phyloP scores from a whole-genome alignment of 148 eudicot species.

The Pharnaceum exiguum region DNA sequence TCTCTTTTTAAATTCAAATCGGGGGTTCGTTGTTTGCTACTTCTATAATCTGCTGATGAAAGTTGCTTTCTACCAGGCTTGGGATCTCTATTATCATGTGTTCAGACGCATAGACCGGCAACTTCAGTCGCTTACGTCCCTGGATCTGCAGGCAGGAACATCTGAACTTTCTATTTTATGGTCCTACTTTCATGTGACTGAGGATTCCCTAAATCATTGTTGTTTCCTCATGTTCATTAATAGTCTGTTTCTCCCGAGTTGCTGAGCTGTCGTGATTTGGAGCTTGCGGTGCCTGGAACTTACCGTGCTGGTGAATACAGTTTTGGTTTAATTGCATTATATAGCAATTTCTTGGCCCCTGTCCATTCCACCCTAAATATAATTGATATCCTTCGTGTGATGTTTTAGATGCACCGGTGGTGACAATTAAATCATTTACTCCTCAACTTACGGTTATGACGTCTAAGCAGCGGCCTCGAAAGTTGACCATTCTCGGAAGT shows the following conservation, averaged over 20 bases:
- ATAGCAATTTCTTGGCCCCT: no score
- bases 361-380: no score
- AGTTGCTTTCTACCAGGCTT: constrained; percentile 55
- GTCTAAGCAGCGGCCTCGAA: constrained; percentile 95
- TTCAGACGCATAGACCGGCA: constrained; percentile 92
- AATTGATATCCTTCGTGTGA: background rate
- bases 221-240: constrained; percentile 15
- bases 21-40: background rate
- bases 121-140: constrained; percentile 76
- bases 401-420: constrained; percentile 70
- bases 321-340: background rate
- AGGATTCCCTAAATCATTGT: background rate
- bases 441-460: constrained; percentile 92
- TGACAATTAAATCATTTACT: constrained; percentile 87
- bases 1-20: no score
- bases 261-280: constrained; percentile 73
- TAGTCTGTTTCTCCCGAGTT: constrained; percentile 95
- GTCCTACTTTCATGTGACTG: background rate
- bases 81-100: constrained; percentile 99
- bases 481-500: constrained; percentile 91
- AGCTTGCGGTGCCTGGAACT: constrained; percentile 98
- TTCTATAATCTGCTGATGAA: constrained; percentile 1
- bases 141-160: constrained; percentile 78
- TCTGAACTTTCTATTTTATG: background rate
- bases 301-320: constrained; percentile 70